Base-by-base conservation (phyloP, 176 grass and related monocot genomes). In the Carex parvula region DNA sequence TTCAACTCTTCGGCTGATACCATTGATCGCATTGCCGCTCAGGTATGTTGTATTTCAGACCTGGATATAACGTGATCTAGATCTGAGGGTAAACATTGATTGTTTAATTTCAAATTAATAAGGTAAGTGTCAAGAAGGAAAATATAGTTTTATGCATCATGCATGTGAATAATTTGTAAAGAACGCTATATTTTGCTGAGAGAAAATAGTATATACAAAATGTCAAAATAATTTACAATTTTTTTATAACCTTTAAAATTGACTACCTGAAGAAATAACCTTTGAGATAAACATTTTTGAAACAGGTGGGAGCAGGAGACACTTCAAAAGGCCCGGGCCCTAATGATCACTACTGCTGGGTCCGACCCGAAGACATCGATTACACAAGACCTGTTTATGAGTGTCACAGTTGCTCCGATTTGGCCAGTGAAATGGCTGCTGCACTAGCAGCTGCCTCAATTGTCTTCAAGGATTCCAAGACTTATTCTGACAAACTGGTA, bases 341-440 rank as follows among this genome's bases (percentile, higher is more conserved):
- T 3, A 97, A 97, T 56, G 94, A 97, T 80, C 94, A 97, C 83
- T 94, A 94, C 90, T 97, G 94, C 83, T 97, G 94, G 94, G 85
- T 84, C 79, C 91, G 94, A 50, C 94, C 94, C 15, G 94, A 97
- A 87, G 85, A 94, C 15, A 97, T 97, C 33, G 85, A 97, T 22
- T 97, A 97, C 73, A 78, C 84, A 48, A 84, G 94, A 39, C 94
- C 94, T 37, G 84, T 93, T 80, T 91, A 88, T 54, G 90, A 97
- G 83, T 92, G 92, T 80, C 92, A 92, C 88, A 79, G 88, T 75
- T 97, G 94, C 86, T 92, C 94, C 3, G 94, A 97, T 78, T 87
- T 97, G 33, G 94, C 92, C 32, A 50, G 88, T 29, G 94, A 97
- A 78, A 97, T 97, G 94, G 94, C 94, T 3, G 94, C 94, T 2